Base-by-base conservation (phyloP, 2,329 filamentous ascomycete genomes). In the Botrytis medusae region DNA sequence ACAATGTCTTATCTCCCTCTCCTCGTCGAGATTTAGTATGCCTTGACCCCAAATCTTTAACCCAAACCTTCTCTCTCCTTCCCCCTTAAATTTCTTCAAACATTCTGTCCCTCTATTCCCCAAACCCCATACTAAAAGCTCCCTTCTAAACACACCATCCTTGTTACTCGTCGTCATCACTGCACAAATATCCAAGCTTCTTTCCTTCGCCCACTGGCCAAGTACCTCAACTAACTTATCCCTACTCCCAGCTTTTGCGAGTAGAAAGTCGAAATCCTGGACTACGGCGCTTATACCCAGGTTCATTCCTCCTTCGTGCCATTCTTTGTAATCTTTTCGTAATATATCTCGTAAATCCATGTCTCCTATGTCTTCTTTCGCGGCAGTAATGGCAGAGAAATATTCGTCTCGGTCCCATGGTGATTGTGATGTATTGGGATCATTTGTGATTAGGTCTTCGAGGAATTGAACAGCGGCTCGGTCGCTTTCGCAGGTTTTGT, bases 271-370 rank as follows among this genome's bases (percentile, higher is more conserved):
- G 9, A 95, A 82, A n/a, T 86, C 83, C 76, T 89, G 89, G 4
- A 92, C 88, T 4, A 91, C 85, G 60, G 88, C 88, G 77, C 89
- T 88, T 72, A 93, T 89, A n/a, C 93, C 93, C 7, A 95, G 85
- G 29, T 83, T 85, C 54, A 89, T 79, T 0, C 79, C 80, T 18
- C 83, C 83, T 72, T 89, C 88, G 18, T 83, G 83, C 93, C 93
- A 96, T 79, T 92, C 87, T 83, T 97, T 97, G 83, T 95, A 97
- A 82, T 97, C 93, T 81, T 95, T 95, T 76, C 92, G 86, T 70
- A 95, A 82, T 57, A 95, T 87, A 77, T 95, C 93, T 34, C 86
- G 83, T 76, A 94, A 82, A 54, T 83, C 84, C 63, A 96, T 82
- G 0, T 80, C 77, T 4, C 86, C 87, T 69, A 96, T 86, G 76